Evolutionary conservation across 495 filamentous ascomycete species (phyloP), one percentile per base, ranked within the genome.

Genomic region (Halenospora varia): DNA sequence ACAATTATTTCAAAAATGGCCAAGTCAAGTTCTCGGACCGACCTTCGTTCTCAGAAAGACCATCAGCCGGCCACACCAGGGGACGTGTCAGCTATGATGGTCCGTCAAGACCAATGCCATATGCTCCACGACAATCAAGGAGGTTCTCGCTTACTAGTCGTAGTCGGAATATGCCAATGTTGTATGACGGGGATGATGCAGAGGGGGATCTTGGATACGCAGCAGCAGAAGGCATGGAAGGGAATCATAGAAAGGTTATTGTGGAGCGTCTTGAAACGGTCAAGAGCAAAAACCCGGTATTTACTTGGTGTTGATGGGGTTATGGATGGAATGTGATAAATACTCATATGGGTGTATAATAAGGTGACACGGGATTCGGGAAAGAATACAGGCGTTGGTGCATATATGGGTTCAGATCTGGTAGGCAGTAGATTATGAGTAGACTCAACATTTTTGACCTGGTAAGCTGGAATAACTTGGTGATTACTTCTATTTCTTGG

Each of bases 171-270:
- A 55, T n/a, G 11, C 40, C 50, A 10, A 53, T 57, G 51, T 19
- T 60, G 18, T 68, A 78, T 50, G 85, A 86, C 51, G 84, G 82
- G 39, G 89, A 92, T 54, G 90, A 96, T 67, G 75, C 86, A 0
- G 94, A 96, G 62, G 93, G 92, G 0, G 94, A 98, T 71, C 73
- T 98, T 22, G 94, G 94, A 4, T 97, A 96, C 71, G 90, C 92
- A 9, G 95, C 89, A 10, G 92, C 92, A 1, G 88, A 89, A 68
- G 95, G 86, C n/a, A 89, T 92, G 87, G 91, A 96, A 68, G 88
- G 89, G 2, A 87, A 88, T 54, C 82, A 86, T 69, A 81, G 91
- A 57, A 92, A 92, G 72, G 95, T 98, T 41, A 97, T 97, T 77
- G 93, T 97, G 40, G 94, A 98, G 75, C 76, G 94, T 64, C 68